These are phyloP conservation scores for Paramecium primaurelia DNA, from an alignment of 73 alveolate genomes.

Conservation along the genomic window DNA sequence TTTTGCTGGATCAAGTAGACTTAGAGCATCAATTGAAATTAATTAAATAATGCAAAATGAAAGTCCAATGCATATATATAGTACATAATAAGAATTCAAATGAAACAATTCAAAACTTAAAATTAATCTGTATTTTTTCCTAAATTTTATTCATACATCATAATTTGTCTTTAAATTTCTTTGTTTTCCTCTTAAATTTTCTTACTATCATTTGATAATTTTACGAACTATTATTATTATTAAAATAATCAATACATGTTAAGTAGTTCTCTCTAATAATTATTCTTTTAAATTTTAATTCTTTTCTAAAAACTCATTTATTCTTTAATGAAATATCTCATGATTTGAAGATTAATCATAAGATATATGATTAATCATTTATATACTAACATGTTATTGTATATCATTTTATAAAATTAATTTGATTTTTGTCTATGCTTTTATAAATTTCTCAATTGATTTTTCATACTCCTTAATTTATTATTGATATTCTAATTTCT, in stretches of 20 bases:
- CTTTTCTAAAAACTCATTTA: background rate
- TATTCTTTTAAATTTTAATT: background rate
- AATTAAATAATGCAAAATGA: background rate
- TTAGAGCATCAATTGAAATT: background rate
- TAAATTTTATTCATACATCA: background rate
- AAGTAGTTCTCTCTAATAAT: background rate
- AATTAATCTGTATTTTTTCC: background rate
- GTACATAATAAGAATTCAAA: background rate
- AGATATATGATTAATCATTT: background rate
- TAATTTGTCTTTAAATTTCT: background rate
- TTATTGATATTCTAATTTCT: background rate
- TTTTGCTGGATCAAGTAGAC: background rate
- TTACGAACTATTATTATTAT: background rate
- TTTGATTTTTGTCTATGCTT: background rate
- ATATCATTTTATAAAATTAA: background rate
- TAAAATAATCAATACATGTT: background rate
- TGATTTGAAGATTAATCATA: background rate
- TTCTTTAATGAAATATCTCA: background rate
- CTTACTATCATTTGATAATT: background rate
- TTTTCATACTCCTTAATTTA: background rate
- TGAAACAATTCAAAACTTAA: conserved; percentile 10
- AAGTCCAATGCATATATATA: background rate
- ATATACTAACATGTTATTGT: background rate
- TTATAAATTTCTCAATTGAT: background rate
- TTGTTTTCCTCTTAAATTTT: background rate